Evolutionary conservation across 176 grass and related monocot species (phyloP).

Genomic region (Puya raimondii): DNA sequence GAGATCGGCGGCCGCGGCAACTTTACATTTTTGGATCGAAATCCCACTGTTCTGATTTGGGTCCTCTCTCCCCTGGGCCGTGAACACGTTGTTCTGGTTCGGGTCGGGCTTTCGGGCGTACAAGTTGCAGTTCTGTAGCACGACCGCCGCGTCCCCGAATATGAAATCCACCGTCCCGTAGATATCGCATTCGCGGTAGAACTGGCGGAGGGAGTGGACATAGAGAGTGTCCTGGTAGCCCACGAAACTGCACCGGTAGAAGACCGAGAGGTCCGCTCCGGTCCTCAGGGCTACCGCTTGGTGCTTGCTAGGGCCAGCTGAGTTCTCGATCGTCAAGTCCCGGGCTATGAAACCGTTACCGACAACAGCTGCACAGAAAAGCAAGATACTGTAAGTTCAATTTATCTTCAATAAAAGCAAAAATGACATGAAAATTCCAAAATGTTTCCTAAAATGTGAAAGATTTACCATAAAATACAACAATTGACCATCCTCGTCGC

Average conservation of each 20-base stretch:
- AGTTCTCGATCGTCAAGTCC: constrained; percentile 82
- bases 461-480: neutral
- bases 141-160: constrained; percentile 68
- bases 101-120: constrained; percentile 54
- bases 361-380: constrained; percentile 43
- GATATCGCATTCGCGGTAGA: constrained; percentile 89
- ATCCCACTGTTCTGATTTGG: constrained; percentile 94
- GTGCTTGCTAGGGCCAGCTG: constrained; percentile 62
- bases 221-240: constrained; percentile 95
- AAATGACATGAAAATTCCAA: neutral
- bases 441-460: neutral
- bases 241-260: constrained; percentile 76
- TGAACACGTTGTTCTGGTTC: constrained; percentile 68
- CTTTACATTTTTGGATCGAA: constrained; percentile 68
- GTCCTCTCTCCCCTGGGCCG: constrained; percentile 63
- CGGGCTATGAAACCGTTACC: constrained; percentile 62
- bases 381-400: neutral
- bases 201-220: constrained; percentile 86
- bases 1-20: constrained; percentile 78
- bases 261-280: constrained; percentile 47
- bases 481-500: too few relatives aligned
- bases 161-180: constrained; percentile 90
- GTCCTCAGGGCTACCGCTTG: constrained; percentile 73
- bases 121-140: constrained; percentile 78
- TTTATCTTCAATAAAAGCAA: neutral